Conservation (phyloP, 2,329 filamentous ascomycete genomes). For the Zasmidium cellare region DNA sequence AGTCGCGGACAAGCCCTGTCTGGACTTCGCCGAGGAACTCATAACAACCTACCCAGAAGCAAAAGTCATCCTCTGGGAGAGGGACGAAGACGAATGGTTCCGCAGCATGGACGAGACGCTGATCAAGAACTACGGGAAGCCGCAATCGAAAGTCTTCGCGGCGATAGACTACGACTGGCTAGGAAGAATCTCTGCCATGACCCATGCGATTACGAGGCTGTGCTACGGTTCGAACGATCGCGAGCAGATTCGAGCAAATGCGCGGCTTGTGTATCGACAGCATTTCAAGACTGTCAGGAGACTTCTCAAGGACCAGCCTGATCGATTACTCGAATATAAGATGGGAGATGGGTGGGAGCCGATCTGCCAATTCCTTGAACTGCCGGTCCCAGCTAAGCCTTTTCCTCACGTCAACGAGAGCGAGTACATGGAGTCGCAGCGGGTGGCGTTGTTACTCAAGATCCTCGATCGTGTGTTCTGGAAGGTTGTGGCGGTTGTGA, state of each 20-base stretch:
- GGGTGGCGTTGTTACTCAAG: background rate
- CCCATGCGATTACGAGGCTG: background rate
- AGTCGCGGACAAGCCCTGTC: background rate
- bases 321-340: conserved; percentile 1
- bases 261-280: background rate
- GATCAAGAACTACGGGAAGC: background rate
- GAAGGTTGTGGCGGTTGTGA: background rate
- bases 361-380: conserved; percentile 6
- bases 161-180: conserved; percentile 2
- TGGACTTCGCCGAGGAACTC: conserved; percentile 31
- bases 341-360: conserved; percentile 6
- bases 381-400: background rate
- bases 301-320: background rate
- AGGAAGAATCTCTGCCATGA: background rate
- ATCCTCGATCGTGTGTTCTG: background rate
- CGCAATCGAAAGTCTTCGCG: background rate
- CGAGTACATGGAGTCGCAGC: background rate
- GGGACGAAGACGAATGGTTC: conserved; percentile 18
- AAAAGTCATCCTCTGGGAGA: conserved; percentile 23
- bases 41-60: conserved; percentile 29
- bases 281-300: conserved; percentile 1
- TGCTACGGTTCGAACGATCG: background rate
- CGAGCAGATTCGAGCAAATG: background rate
- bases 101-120: background rate
- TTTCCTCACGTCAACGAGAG: conserved; percentile 1